Conservation (phyloP, 352 stramenopile species). For the Phytopythium oedochilum region DNA sequence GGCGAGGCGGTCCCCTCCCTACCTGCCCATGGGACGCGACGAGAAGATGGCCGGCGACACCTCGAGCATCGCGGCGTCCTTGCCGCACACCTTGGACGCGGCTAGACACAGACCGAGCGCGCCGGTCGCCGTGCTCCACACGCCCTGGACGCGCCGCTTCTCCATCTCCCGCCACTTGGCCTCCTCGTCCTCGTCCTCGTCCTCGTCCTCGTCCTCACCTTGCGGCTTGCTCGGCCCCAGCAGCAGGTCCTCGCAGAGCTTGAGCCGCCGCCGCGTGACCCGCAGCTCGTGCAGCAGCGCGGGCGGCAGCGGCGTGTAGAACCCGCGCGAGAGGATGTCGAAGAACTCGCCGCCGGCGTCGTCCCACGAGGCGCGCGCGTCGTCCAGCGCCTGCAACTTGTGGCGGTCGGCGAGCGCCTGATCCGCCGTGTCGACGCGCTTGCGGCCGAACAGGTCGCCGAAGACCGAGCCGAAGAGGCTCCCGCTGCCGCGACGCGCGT, state of each 20-base stretch:
- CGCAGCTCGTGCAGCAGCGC: constrained; percentile 38
- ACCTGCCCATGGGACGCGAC: constrained; percentile 21
- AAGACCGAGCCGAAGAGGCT: constrained; percentile 62
- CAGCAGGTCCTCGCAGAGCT: constrained; percentile 8
- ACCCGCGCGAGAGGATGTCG: constrained; percentile 61
- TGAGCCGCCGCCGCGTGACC: constrained; percentile 19
- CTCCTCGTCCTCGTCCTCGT: constrained; percentile 23
- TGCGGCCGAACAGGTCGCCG: constrained; percentile 63
- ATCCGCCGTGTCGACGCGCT: constrained; percentile 48
- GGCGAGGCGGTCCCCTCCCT: too few species aligned
- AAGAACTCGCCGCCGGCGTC: constrained; percentile 50
- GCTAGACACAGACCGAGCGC: constrained; percentile 49
- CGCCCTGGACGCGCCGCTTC: constrained; percentile 40
- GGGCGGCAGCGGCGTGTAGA: constrained; percentile 54
- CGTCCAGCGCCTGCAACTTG: constrained; percentile 23
- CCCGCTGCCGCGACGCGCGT: constrained; percentile 30
- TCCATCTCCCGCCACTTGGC: constrained; percentile 25
- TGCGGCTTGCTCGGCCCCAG: constrained; percentile 1
- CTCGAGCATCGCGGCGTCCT: constrained; percentile 71
- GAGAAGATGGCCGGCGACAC: constrained; percentile 58
- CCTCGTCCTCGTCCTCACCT: constrained; percentile 14
- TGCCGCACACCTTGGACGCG: constrained; percentile 51
- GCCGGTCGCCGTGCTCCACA: constrained; percentile 63
- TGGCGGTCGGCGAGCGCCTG: constrained; percentile 25
- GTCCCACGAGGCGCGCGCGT: constrained; percentile 49